Evolutionary conservation across 257 asterid species (phyloP).

Genomic region (Solanum sparsipilum): DNA sequence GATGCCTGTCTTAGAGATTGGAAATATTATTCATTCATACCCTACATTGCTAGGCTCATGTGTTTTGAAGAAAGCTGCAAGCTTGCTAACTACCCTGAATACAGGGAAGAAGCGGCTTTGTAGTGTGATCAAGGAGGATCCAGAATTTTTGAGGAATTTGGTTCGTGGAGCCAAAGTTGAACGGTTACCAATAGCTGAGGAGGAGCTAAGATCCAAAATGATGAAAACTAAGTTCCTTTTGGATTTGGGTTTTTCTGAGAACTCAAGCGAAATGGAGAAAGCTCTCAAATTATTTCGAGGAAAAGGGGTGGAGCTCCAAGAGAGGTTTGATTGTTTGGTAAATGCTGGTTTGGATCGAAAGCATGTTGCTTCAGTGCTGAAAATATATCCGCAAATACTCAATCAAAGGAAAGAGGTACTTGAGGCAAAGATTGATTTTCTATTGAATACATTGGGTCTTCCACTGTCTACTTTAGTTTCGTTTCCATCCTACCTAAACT

Average conservation of each 20-base stretch:
- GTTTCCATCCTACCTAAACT: constrained; percentile 35
- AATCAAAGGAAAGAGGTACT: constrained; percentile 45
- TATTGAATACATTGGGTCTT: constrained; percentile 41
- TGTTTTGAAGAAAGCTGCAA: constrained; percentile 30
- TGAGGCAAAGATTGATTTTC: constrained; percentile 35
- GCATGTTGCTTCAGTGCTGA: constrained; percentile 38
- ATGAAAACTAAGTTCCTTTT: constrained; percentile 48
- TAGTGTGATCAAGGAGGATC: constrained; percentile 43
- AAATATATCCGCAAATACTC: constrained; percentile 38
- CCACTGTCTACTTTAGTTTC: constrained; percentile 26
- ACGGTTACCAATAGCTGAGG: constrained; percentile 11
- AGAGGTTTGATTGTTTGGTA: constrained; percentile 56
- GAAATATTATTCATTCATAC: constrained; percentile 23
- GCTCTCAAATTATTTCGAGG: constrained; percentile 47
- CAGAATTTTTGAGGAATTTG: constrained; percentile 40
- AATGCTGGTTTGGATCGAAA: constrained; percentile 35
- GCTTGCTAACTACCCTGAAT: constrained; percentile 17
- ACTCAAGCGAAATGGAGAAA: constrained; percentile 43
- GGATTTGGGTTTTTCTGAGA: constrained; percentile 46
- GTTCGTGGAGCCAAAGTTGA: constrained; percentile 32
- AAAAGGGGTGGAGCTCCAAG: constrained; percentile 53
- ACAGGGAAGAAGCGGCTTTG: constrained; percentile 38
- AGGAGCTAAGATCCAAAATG: constrained; percentile 11
- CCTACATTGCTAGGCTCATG: constrained; percentile 45
- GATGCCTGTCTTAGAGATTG: constrained; percentile 40